Conservation (phyloP, 352 stramenopile species). For the Plasmopara viticola region DNA sequence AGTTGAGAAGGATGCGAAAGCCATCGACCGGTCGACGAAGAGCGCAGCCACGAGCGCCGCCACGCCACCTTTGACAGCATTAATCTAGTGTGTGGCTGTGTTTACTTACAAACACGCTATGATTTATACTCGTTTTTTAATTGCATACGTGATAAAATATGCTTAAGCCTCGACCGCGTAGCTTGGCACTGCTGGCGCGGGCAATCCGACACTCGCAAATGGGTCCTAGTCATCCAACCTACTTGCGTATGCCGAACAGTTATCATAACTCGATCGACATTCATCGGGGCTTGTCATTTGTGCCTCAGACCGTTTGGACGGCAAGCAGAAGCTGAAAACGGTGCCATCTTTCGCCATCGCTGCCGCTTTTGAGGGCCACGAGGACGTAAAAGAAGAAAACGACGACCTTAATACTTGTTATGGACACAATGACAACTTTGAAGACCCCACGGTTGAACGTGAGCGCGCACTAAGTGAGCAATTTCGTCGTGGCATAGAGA, state of each 20-base stretch:
- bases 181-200: constrained; percentile 16
- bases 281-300: constrained; percentile 16
- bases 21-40: constrained; percentile 12
- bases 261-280: neutral
- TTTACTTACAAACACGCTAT: neutral
- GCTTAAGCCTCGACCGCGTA: constrained; percentile 11
- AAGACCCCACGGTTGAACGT: constrained; percentile 17
- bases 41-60: constrained; percentile 15
- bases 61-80: constrained; percentile 24
- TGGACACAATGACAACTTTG: constrained; percentile 12
- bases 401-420: constrained; percentile 14
- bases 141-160: constrained; percentile 2
- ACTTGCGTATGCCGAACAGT: neutral
- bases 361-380: constrained; percentile 47
- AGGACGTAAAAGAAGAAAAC: constrained; percentile 36
- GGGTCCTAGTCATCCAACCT: neutral
- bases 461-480: constrained; percentile 28
- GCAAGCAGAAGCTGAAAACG: constrained; percentile 10
- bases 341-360: constrained; percentile 47
- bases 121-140: no score
- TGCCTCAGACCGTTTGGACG: neutral
- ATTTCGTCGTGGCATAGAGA: constrained; percentile 50
- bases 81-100: constrained; percentile 15
- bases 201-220: constrained; percentile 9
- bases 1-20: constrained; percentile 16